Evolutionary conservation across 768 basidiomycete species (phyloP), one percentile per base, ranked within the genome.

Genomic region (Macrolepiota albuminosa): DNA sequence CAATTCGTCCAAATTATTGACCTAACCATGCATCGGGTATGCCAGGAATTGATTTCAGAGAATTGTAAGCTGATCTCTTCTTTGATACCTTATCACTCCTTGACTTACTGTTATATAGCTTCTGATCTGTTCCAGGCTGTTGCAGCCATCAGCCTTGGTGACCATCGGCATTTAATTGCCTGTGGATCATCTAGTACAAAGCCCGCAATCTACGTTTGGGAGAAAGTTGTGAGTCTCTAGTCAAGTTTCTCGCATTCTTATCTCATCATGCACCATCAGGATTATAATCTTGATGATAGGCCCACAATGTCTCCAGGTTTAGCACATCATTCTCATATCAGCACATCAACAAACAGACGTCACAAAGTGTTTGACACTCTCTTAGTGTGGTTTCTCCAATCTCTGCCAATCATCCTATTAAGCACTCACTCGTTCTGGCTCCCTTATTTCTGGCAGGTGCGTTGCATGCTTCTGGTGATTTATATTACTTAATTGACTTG

Each of bases 91-190:
- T 6, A 45, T 45, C 21, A 21, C 24, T 45, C 10, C 43, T 43
- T 21, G 1, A 43, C 42, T 43, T 2, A n/a, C n/a, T 43, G 16
- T 43, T 43, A n/a, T 18, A 21, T 42, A 62, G 51, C 45, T 34
- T 42, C 33, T 49, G 53, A 58, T 39, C 6, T 62, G 21, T 54
- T 62, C 26, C 57, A 62, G 47, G 42, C 53, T 11, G 6, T 58
- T 51, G 52, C 61, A 21, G 24, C 53, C 4, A 11, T 37, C 6
- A 50, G 42, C 33, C 31, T 54, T 18, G 48, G 39, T 11, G 14
- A 51, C 18, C 50, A 56, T 40, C 10, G 24, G 3, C 56, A 54
- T 48, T 33, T 62, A 10, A 58, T 62, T 49, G 61, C 57, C 4
- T 42, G 51, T 3, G 53, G 61, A 34, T 54, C 53, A 3, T 45